phyloP scores from a whole-genome alignment of 1,284 basidiomycete genomes.

The Mycosarcoma maydis region DNA sequence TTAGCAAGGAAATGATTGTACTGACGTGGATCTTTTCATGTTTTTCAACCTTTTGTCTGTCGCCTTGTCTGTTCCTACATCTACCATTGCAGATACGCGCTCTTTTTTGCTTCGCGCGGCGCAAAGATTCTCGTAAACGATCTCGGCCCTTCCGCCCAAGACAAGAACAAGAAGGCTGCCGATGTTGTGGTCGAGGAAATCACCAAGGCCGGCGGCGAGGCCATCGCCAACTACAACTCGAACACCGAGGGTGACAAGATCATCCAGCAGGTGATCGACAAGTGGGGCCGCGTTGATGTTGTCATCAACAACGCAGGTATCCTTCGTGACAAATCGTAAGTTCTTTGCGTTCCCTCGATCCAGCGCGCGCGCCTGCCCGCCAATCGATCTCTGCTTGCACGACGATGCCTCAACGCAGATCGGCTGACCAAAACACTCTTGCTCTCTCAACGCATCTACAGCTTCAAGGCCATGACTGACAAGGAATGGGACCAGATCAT shows the following conservation, averaged over 20 bases:
- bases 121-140: slow-evolving; percentile 76
- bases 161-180: slow-evolving; percentile 87
- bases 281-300: slow-evolving; percentile 78
- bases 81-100: slow-evolving; percentile 77
- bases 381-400: too few species aligned
- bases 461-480: slow-evolving; percentile 69
- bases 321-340: slow-evolving; percentile 73
- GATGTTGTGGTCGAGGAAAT: slow-evolving; percentile 94
- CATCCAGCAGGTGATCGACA: slow-evolving; percentile 85
- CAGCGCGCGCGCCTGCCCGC: background rate
- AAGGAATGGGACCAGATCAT: slow-evolving; percentile 71
- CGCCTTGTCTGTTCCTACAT: background rate
- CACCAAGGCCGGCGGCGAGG: slow-evolving; percentile 74
- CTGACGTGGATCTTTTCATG: slow-evolving; percentile 1
- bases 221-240: slow-evolving; percentile 80
- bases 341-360: background rate
- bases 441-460: background rate
- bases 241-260: slow-evolving; percentile 88
- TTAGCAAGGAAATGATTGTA: background rate
- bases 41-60: background rate
- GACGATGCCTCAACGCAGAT: too few species aligned
- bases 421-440: too few species aligned
- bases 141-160: slow-evolving; percentile 75
- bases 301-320: slow-evolving; percentile 95
- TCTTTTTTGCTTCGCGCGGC: slow-evolving; percentile 87